Evolutionary conservation across 768 basidiomycete species (phyloP), one percentile per base, ranked within the genome.

Genomic region (Pisolithus tinctorius): DNA sequence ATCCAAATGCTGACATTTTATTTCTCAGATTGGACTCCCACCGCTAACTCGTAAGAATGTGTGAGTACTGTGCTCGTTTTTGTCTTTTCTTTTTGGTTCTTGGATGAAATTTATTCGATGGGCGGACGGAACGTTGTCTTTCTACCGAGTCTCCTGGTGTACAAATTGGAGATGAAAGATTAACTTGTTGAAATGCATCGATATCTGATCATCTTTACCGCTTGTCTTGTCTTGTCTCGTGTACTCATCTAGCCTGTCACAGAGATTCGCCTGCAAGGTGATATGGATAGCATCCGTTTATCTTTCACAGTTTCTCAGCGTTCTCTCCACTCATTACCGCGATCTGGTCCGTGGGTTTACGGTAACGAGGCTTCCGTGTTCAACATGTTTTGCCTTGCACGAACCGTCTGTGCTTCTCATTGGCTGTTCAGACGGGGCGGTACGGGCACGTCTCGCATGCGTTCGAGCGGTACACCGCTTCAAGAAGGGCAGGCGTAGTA

Each of bases 101-200:
- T 55, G 74, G 87, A 89, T 87, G 88, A 88, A 73, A 72, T 66
- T 64, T 69, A 73, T 68, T 84, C 88, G 88, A 90, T 88, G 88
- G 88, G 88, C 88, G 88, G 88, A 88, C 88, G 71, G 76, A 86
- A 81, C 59, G 70, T 71, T 53, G 62, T 71, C 71, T 70, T 69
- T 75, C 79, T 70, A 77, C 67, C 75, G 76, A 78, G 74, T 83
- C 84, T 84, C 81, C 80, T 72, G 46, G 75, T 86, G 87, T 89
- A 89, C 87, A 83, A 73, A 74, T 62, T 67, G 76, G 83, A 81
- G 82, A 82, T 73, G 77, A 84, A 77, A 67, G 60, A 75, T 72
- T 71, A 67, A 68, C 71, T 72, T 87, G 88, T 79, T 86, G 88
- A 90, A 73, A 84, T 74, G 73, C 85, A 88, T 89, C 87, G 87